These are phyloP conservation scores for Trichoderma simmonsii DNA, from an alignment of 2,329 filamentous ascomycete species.

Conservation along the genomic window DNA sequence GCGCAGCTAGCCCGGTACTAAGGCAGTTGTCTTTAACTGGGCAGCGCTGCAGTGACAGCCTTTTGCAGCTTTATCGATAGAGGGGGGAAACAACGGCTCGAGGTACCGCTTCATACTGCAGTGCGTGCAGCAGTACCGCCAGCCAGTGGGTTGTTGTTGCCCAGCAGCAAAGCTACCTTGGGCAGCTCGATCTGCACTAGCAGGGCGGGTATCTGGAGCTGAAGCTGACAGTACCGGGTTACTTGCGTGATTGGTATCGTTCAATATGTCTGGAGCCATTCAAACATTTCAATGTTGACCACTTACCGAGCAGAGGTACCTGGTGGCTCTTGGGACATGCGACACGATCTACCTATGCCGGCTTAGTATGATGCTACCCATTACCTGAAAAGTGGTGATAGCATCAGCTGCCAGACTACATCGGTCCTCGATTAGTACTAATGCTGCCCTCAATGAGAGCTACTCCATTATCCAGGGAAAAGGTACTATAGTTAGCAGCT, in stretches of 20 bases:
- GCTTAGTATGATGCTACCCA: background rate
- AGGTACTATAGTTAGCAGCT: background rate
- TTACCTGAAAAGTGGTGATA: background rate
- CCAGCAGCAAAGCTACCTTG: background rate
- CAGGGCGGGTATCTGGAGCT: conserved; percentile 11
- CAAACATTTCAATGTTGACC: background rate
- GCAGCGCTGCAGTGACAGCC: conserved; percentile 5
- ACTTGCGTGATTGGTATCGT: background rate
- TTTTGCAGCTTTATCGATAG: conserved; percentile 12
- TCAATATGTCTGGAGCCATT: background rate
- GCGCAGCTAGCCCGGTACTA: background rate
- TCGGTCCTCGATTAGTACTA: background rate
- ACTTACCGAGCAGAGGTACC: background rate
- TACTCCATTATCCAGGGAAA: background rate
- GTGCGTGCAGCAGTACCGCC: background rate
- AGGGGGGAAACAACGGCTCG: background rate
- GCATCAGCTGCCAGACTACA: background rate
- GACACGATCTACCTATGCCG: background rate
- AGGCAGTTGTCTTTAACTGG: background rate
- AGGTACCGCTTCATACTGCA: background rate
- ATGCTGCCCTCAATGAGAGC: background rate
- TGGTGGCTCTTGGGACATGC: background rate
- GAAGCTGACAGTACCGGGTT: background rate
- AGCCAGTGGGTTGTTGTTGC: background rate
- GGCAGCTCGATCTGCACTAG: conserved; percentile 12